These are phyloP conservation scores for Sanguinoderma infundibulare DNA, from an alignment of 1,284 basidiomycete species.

Conservation along the genomic window DNA sequence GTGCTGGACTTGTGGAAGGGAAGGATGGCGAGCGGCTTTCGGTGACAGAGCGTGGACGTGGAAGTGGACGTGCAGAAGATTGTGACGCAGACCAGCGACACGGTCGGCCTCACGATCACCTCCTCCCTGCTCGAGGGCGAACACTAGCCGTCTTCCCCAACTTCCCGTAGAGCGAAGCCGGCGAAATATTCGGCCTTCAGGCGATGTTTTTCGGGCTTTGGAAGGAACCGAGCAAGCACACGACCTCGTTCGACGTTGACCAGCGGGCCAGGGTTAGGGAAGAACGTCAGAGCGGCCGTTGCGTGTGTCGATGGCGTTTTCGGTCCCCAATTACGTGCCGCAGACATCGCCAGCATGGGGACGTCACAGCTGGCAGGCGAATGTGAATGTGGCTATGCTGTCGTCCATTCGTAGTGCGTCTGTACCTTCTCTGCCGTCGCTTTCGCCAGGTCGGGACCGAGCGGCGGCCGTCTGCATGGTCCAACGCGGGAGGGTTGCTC, in stretches of 20 bases:
- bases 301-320: conserved; percentile 47
- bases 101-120: conserved; percentile 44
- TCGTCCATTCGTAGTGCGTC: no score
- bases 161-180: conserved; percentile 65
- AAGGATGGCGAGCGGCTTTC: conserved; percentile 50
- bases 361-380: no score
- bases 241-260: conserved; percentile 46
- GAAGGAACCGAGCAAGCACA: conserved; percentile 51
- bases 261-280: conserved; percentile 23
- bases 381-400: no score
- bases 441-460: conserved; percentile 19
- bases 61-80: conserved; percentile 44
- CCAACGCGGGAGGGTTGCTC: conserved; percentile 64
- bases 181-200: conserved; percentile 46
- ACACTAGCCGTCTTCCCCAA: conserved; percentile 55
- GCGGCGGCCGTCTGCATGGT: conserved; percentile 59
- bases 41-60: conserved; percentile 36
- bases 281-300: conserved; percentile 42
- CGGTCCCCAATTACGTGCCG: no score
- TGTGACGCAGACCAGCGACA: conserved; percentile 45
- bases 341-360: no score
- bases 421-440: conserved; percentile 55
- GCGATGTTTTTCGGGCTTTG: conserved; percentile 62
- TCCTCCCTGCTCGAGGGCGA: conserved; percentile 46
- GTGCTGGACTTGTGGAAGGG: conserved; percentile 61